These are phyloP conservation scores for Magnusiomyces fungicola DNA, from an alignment of 1,139 yeast genomes.

Conservation along the genomic window DNA sequence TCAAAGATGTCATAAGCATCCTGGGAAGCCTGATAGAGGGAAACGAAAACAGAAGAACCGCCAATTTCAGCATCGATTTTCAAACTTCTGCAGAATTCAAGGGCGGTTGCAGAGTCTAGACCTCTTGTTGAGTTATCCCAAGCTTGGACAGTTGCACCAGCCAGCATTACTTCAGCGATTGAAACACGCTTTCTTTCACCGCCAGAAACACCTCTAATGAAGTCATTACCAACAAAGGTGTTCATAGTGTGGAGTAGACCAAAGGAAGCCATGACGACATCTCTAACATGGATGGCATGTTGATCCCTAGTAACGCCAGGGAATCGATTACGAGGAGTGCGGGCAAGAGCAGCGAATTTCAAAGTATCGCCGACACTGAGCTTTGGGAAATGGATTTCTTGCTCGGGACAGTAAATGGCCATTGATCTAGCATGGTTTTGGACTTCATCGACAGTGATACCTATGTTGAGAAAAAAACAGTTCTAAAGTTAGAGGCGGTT, in stretches of 20 bases:
- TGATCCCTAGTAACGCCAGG: slow-evolving; percentile 50
- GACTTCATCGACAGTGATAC: slow-evolving; percentile 60
- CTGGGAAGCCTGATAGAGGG: slow-evolving; percentile 77
- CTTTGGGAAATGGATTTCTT: slow-evolving; percentile 66
- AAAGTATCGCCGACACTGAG: slow-evolving; percentile 66
- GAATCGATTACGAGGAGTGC: slow-evolving; percentile 60
- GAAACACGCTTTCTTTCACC: slow-evolving; percentile 82
- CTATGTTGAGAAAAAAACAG: slow-evolving; percentile 38
- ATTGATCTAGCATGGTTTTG: slow-evolving; percentile 20
- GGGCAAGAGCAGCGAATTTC: slow-evolving; percentile 52
- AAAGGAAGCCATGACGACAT: slow-evolving; percentile 63
- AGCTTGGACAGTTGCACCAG: slow-evolving; percentile 56
- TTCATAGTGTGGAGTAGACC: slow-evolving; percentile 60
- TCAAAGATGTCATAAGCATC: slow-evolving; percentile 70
- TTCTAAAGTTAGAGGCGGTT: slow-evolving; percentile 41
- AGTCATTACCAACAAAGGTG: slow-evolving; percentile 65
- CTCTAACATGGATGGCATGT: slow-evolving; percentile 54
- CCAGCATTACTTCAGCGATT: slow-evolving; percentile 58
- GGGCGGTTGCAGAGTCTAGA: slow-evolving; percentile 66
- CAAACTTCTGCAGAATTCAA: slow-evolving; percentile 64
- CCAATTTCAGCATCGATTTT: slow-evolving; percentile 54
- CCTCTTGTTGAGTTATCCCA: slow-evolving; percentile 78
- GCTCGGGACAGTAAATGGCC: slow-evolving; percentile 59
- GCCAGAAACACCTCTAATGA: slow-evolving; percentile 73
- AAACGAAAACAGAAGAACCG: slow-evolving; percentile 57